Evolutionary conservation across 805 yeast species (phyloP), one percentile per base, ranked within the genome.

Genomic region (Jamesozyma jinghongensis): DNA sequence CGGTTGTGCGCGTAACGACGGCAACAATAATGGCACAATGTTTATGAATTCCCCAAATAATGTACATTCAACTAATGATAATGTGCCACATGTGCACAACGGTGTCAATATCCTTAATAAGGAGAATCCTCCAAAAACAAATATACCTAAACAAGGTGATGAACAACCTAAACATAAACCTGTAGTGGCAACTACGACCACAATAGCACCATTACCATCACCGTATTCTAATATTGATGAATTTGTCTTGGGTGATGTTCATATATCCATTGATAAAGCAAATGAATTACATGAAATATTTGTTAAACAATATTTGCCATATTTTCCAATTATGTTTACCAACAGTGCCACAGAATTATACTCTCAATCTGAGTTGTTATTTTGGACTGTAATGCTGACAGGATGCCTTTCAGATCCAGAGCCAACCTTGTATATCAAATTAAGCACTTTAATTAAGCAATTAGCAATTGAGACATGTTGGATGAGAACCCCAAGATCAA

Each of bases 401-500:
- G 94, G 95, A 0, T 78, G 92, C 34, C 65, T 82, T 16, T 79
- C 94, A 0, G 95, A 87, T 51, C 90, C 94, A 0, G 90, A 84
- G 37, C 95, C 97, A 3, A 71, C 83, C 0, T 57, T 86, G 35
- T 88, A 88, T 66, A 75, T 76, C 61, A 71, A 81, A 22, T 66
- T 87, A 35, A 81, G 92, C 13, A 75, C 85, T 2, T 68, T 85
- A 32, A 83, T 88, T 49, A 85, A 84, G 53, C 92, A 85, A 53
- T 65, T 87, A 49, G 95, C 95, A 0, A 85, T 85, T 40, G 94
- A 85, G 54, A 85, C 94, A 0, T 86, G 95, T 62, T 85, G 95
- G 94, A 77, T 87, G 37, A 68, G 88, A 42, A 88, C 97, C 0
- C 96, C 97, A 2, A 71, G 97, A 55, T 84, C 95, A 2, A 85